A percentile compares a stretch with the other conserved stretches of the same genome.
phyloP scores from a whole-genome alignment of 345 rosid species.

The Firmiana major region DNA sequence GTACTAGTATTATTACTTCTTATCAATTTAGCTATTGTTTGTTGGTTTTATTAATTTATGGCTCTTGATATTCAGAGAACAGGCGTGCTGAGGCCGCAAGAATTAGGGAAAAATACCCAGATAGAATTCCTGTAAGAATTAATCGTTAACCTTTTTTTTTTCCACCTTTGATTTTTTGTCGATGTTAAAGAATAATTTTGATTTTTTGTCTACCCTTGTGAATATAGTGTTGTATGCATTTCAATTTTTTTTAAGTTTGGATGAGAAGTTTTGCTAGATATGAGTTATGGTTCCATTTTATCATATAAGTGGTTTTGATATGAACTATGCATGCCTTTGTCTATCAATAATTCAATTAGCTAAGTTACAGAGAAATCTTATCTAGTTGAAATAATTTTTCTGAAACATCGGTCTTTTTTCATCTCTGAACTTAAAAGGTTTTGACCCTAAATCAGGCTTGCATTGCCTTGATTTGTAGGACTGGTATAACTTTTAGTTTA shows the following conservation, averaged over 20 bases:
- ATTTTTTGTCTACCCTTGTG: not conserved
- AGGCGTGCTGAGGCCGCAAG: constrained; percentile 68
- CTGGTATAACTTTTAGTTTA: not conserved
- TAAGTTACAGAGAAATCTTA: not conserved
- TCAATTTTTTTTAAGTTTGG: not conserved
- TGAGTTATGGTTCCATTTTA: not conserved
- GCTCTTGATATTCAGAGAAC: constrained; percentile 43
- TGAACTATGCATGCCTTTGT: not conserved
- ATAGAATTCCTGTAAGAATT: constrained; percentile 61
- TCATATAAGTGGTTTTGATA: not conserved
- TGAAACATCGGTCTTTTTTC: not conserved
- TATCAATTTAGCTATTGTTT: not conserved
- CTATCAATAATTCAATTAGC: not conserved
- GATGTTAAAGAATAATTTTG: not conserved
- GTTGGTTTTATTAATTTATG: not conserved
- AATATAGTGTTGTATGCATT: not conserved
- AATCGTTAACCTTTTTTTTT: not conserved
- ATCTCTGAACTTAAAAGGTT: not conserved
- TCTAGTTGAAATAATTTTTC: too few species aligned
- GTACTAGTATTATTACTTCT: not conserved
- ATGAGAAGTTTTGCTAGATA: not conserved
- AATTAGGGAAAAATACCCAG: constrained; percentile 69
- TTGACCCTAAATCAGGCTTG: not conserved
- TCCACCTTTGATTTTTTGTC: not conserved
- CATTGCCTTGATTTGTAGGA: not conserved